Percentiles rank a stretch among this genome's conserved stretches.
Conservation (phyloP, 805 yeast genomes). For the Soucietia sequanensis region DNA sequence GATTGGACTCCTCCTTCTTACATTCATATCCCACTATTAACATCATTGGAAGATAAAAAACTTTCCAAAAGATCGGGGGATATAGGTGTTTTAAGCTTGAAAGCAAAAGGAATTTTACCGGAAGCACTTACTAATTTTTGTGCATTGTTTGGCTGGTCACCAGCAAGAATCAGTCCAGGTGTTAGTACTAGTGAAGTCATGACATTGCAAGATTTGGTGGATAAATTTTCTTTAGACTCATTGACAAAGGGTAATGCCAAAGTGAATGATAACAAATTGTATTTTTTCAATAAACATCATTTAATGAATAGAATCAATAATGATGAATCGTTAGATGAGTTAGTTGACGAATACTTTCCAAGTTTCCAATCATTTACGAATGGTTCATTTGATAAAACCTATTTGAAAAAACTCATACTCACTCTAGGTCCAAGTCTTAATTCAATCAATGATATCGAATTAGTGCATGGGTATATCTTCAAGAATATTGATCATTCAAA, state of each 20-base stretch:
- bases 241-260: conserved; percentile 93
- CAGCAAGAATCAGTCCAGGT: conserved; percentile 54
- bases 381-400: conserved; percentile 11
- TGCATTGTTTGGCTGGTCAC: conserved; percentile 94
- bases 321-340: conserved; percentile 28
- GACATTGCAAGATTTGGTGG: conserved; percentile 49
- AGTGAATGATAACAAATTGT: conserved; percentile 75
- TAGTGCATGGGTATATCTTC: conserved; percentile 51
- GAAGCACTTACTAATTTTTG: conserved; percentile 87
- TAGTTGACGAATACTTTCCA: conserved; percentile 32
- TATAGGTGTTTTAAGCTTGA: conserved; percentile 61
- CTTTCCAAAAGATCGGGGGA: conserved; percentile 86
- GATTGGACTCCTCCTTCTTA: conserved; percentile 82
- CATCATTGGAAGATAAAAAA: conserved; percentile 70
- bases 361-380: conserved; percentile 11
- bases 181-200: conserved; percentile 52
- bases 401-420: conserved; percentile 38
- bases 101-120: conserved; percentile 66
- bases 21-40: conserved; percentile 87
- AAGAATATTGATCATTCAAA: conserved; percentile 29
- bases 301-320: conserved; percentile 44
- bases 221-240: conserved; percentile 61
- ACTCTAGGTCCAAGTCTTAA: conserved; percentile 50
- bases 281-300: conserved; percentile 74
- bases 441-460: conserved; percentile 51